phyloP scores from a whole-genome alignment of 2,329 filamentous ascomycete species.

The Pezicula neosporulosa region DNA sequence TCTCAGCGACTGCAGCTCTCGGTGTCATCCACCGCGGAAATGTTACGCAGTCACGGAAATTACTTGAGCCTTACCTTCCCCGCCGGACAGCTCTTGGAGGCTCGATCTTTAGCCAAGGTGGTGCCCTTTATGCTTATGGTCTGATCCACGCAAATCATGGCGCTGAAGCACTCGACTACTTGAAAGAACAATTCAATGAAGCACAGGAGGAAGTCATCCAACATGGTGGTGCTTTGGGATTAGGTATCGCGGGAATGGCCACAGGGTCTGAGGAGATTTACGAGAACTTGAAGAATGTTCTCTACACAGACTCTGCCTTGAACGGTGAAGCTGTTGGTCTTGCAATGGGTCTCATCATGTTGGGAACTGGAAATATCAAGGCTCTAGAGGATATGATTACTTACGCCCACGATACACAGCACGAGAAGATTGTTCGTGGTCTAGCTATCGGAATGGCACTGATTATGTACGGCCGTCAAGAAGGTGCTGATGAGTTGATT shows the following conservation, averaged over 20 bases:
- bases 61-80: conserved; percentile 92
- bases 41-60: conserved; percentile 85
- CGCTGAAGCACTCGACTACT: conserved; percentile 79
- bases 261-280: conserved; percentile 89
- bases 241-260: conserved; percentile 97
- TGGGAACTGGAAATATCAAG: conserved; percentile 93
- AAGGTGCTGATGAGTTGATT: conserved; percentile 91
- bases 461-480: conserved; percentile 96
- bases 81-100: conserved; percentile 72
- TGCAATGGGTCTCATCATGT: conserved; percentile 96
- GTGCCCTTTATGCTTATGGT: conserved; percentile 91
- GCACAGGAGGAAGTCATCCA: conserved; percentile 91
- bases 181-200: conserved; percentile 70
- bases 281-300: conserved; percentile 81
- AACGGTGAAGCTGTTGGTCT: conserved; percentile 96
- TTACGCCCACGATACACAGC: conserved; percentile 95
- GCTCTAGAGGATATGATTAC: conserved; percentile 95
- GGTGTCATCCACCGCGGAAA: conserved; percentile 97
- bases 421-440: conserved; percentile 98
- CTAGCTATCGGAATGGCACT: conserved; percentile 94
- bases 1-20: conserved; percentile 92
- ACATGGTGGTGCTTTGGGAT: conserved; percentile 89
- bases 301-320: conserved; percentile 91
- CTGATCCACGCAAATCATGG: conserved; percentile 98
- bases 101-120: conserved; percentile 93